phyloP scores from a whole-genome alignment of 202 grass and related monocot species.

The Zoysia matrella region DNA sequence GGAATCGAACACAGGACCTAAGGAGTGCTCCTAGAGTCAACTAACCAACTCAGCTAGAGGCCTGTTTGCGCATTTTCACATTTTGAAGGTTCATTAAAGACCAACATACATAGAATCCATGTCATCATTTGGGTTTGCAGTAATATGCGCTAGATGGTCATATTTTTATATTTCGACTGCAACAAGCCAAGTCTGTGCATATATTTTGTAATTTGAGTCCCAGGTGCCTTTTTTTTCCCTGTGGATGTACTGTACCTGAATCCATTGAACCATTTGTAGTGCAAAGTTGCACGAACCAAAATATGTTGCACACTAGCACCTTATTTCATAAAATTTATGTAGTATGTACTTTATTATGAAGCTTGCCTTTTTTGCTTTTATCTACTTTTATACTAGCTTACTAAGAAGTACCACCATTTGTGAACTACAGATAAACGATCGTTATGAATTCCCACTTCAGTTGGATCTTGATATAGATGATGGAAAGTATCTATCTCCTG shows the following conservation, averaged over 20 bases:
- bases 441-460: conserved; percentile 94
- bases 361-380: no score
- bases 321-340: background rate
- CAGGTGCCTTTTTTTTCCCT: background rate
- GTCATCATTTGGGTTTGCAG: background rate
- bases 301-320: background rate
- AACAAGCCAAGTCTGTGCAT: background rate
- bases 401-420: conserved; percentile 33
- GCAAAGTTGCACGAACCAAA: background rate
- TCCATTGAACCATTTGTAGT: background rate
- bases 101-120: background rate
- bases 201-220: background rate
- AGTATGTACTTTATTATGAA: no score
- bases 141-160: background rate
- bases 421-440: conserved; percentile 95
- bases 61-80: no score
- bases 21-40: no score
- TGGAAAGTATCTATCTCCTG: conserved; percentile 92
- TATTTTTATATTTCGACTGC: background rate
- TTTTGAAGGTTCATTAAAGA: background rate
- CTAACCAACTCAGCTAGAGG: no score
- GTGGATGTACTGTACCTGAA: background rate
- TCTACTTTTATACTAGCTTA: no score
- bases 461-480: conserved; percentile 95
- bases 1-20: no score